These are phyloP conservation scores for Camptophora hylomeconis DNA, from an alignment of 2,329 filamentous ascomycete species.

Conservation along the genomic window DNA sequence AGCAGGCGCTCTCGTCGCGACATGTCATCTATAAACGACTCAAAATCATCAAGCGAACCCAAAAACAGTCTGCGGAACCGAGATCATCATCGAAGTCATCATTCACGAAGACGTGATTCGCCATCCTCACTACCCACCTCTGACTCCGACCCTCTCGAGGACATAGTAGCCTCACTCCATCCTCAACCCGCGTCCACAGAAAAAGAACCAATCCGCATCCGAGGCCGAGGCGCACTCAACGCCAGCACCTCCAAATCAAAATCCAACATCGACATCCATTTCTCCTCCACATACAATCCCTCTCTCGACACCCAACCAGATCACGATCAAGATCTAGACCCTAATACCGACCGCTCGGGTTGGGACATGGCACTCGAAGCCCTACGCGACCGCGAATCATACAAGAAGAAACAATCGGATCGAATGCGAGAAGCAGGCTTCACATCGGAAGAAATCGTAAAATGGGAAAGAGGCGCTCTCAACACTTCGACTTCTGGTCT, in stretches of 20 bases:
- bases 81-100: too few species aligned
- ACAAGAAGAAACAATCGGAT: constrained; percentile 62
- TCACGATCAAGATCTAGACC: constrained; percentile 38
- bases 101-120: too few species aligned
- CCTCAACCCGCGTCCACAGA: constrained; percentile 43
- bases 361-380: constrained; percentile 75
- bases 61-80: background rate
- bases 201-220: constrained; percentile 34
- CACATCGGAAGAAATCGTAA: constrained; percentile 57
- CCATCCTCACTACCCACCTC: too few species aligned
- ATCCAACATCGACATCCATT: constrained; percentile 58
- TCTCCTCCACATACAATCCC: constrained; percentile 53
- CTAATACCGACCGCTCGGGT: constrained; percentile 37
- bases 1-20: too few species aligned
- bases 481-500: constrained; percentile 5
- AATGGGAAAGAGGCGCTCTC: constrained; percentile 45
- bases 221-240: constrained; percentile 56
- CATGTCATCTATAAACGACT: too few species aligned
- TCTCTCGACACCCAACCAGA: constrained; percentile 27
- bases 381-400: constrained; percentile 64
- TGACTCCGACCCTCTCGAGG: constrained; percentile 59
- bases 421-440: constrained; percentile 68
- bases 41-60: too few species aligned
- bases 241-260: constrained; percentile 39
- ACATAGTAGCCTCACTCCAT: constrained; percentile 53